phyloP scores from a whole-genome alignment of 2,329 filamentous ascomycete species.

The Pseudopyrenochaeta lycopersici region DNA sequence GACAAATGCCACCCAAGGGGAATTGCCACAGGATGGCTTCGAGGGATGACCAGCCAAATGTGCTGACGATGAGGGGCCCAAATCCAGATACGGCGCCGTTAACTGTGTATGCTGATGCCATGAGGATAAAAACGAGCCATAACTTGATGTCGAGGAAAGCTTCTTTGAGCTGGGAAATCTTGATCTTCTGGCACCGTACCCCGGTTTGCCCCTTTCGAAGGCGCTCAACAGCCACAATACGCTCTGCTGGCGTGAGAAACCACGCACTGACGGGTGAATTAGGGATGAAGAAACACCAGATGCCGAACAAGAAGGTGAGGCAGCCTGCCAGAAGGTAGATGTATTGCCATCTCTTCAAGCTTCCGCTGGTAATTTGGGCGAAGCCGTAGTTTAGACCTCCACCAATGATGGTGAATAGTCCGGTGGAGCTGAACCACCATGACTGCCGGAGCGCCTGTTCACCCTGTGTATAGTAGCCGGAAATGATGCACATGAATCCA shows the following conservation, averaged over 20 bases:
- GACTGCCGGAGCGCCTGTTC: constrained; percentile 64
- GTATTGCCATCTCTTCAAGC: constrained; percentile 67
- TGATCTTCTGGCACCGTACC: constrained; percentile 62
- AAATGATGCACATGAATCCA: constrained; percentile 64
- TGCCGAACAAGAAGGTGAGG: constrained; percentile 67
- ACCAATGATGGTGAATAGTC: constrained; percentile 46
- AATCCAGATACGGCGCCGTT: constrained; percentile 56
- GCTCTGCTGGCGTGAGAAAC: constrained; percentile 72
- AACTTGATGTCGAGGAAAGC: constrained; percentile 57
- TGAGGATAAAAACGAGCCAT: constrained; percentile 51
- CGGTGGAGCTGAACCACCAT: constrained; percentile 71
- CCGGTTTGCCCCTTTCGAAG: constrained; percentile 60
- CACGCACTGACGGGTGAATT: constrained; percentile 73
- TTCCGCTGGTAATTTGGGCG: constrained; percentile 45
- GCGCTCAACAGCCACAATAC: constrained; percentile 61
- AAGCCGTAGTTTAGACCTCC: constrained; percentile 48
- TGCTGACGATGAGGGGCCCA: constrained; percentile 47
- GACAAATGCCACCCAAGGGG: constrained; percentile 74
- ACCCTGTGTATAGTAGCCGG: constrained; percentile 51
- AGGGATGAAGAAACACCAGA: constrained; percentile 73
- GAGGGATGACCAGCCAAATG: constrained; percentile 54
- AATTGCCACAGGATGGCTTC: constrained; percentile 68
- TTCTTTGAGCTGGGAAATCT: constrained; percentile 61
- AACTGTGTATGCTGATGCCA: constrained; percentile 65
- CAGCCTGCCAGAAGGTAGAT: constrained; percentile 70